Evolutionary conservation across 495 filamentous ascomycete species (phyloP), one percentile per base, ranked within the genome.

Genomic region (Neurospora sublineolata): DNA sequence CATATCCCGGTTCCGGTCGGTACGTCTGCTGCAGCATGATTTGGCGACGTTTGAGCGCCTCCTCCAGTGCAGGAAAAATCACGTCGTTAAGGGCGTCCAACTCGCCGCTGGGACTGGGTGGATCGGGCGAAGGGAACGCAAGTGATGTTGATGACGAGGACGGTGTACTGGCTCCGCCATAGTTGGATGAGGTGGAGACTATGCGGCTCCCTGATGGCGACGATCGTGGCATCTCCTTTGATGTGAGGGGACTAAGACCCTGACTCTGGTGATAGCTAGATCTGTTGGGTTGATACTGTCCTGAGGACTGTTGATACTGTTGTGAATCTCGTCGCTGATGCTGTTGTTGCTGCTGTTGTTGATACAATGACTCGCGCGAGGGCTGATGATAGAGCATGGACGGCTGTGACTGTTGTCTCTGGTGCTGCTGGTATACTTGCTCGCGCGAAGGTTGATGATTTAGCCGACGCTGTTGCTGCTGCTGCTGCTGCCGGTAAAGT

Each of bases 51-150:
- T 90, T 88, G 41, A 98, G 88, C 6, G 95, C 94, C 71, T 93
- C 91, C 78, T 94, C 90, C 7, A 99, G 87, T 7, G 95, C 96
- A 3, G 95, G 95, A 68, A 97, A 86, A 69, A 99, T 90, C 60
- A 99, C 93, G 72, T 92, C 88, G 77, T 88, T 89, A 1, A 97
- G 85, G 10, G 93, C 91, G 69, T 85, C 84, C 4, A 85, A 80
- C 64, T 86, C 84, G 69, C 83, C 83, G 71, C 82, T 82, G 9
- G 83, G 80, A 71, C 83, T 84, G 14, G 79, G 72, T 0, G 84
- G 82, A 1, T 82, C 80, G 0, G 84, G 83, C 1, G 83, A 76
- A n/a, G 84, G 83, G 70, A 86, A 84, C 12, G 79, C 73, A 27
- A 77, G 74, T 1, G 79, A 76, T 0, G 76, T 71, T 8, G 77